Conservation (phyloP, 2,329 filamentous ascomycete species). For the Penicillium sp. region DNA sequence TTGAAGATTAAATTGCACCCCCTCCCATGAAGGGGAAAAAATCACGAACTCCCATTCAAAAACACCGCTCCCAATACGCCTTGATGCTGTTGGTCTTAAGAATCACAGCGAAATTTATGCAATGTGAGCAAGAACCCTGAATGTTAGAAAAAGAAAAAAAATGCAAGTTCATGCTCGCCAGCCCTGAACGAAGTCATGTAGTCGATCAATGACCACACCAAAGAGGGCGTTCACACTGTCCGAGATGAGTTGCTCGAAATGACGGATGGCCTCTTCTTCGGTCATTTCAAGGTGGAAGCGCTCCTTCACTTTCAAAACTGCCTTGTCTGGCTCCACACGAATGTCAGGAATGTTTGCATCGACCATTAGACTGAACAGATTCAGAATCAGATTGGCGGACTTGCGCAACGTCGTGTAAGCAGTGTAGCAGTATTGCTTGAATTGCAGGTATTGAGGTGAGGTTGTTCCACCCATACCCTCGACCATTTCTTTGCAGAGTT, state of each 20-base stretch:
- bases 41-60: neutral
- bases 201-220: conserved; percentile 88
- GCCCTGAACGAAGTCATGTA: conserved; percentile 92
- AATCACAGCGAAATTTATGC: neutral
- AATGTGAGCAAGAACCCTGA: neutral
- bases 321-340: conserved; percentile 86
- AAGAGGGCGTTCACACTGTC: conserved; percentile 88
- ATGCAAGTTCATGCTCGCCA: conserved; percentile 65
- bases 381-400: conserved; percentile 85
- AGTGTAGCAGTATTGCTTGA: conserved; percentile 95
- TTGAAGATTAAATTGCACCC: conserved; percentile 10
- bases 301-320: conserved; percentile 92
- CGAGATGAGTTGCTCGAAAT: conserved; percentile 87
- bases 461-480: conserved; percentile 91
- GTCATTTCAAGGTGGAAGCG: conserved; percentile 87
- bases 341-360: conserved; percentile 98
- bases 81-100: neutral
- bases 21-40: neutral
- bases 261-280: conserved; percentile 87
- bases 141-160: neutral
- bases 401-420: conserved; percentile 91
- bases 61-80: neutral
- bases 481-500: conserved; percentile 96
- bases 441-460: conserved; percentile 79
- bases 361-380: conserved; percentile 94